Base-by-base conservation (phyloP, 1,139 yeast genomes). In the Taiozyma onychis region DNA sequence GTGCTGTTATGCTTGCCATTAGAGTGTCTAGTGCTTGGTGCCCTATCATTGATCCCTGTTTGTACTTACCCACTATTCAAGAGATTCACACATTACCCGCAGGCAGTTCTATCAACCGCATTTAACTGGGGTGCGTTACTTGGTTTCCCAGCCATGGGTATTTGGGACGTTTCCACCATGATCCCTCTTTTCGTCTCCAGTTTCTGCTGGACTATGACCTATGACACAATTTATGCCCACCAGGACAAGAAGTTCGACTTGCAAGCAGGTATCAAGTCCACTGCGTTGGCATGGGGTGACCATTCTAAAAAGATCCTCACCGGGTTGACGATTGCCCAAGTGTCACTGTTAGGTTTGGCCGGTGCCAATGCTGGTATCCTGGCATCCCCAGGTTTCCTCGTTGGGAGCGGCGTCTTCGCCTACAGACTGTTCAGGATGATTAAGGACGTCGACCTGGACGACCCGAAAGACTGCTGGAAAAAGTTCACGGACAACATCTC, bases 151-250 rank as follows among this genome's bases (percentile, higher is more conserved):
- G 98, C 98, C 0, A 89, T 95, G 77, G 97, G 96, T 1, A 80
- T 91, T 1, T 77, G 93, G 76, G 76, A 80, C 58, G 76, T 81
- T 72, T 70, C 81, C 22, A 87, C 90, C 4, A 91, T 91, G 80
- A 72, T 80, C 13, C 89, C 97, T 1, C 73, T 95, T 48, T 88
- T 85, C 59, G 67, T 82, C 3, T 81, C 96, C 18, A 84, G 90
- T 45, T 87, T 85, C 65, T 75, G 85, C 51, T 95, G 99, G 99
- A 85, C 96, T 58, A 86, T 95, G 88, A 83, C 86, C 48, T 95
- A 95, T 67, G 99, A 95, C 67, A 88, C 98, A 3, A 82, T 95
- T 43, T 95, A 95, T 66, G 99, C 99, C 1, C 99, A 95, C 66
- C 99, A 95, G 71, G 99, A 95, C 68, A 95, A 95, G 70, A 71